phyloP scores from a whole-genome alignment of 2,329 filamentous ascomycete genomes.

The Penicillium fuscoglaucum region DNA sequence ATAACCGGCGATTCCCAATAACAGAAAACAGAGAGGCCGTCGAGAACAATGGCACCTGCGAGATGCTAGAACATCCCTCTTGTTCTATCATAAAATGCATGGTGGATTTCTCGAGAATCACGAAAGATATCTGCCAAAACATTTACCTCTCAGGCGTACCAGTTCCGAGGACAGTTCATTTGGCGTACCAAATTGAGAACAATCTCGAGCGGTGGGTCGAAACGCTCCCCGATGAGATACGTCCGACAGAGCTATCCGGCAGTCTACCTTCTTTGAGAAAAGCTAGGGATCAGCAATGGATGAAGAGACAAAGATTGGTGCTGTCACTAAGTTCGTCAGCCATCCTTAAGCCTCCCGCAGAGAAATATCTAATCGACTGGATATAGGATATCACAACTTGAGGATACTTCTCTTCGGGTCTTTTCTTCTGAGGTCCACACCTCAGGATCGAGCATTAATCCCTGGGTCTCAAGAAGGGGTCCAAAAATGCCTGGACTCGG shows the following conservation, averaged over 20 bases:
- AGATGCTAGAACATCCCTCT: neutral
- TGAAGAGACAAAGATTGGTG: neutral
- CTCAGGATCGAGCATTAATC: neutral
- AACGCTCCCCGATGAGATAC: neutral
- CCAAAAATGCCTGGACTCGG: neutral
- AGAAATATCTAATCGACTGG: neutral
- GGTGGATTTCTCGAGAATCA: neutral
- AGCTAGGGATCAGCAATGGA: neutral
- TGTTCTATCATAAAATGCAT: neutral
- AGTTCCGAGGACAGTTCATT: neutral
- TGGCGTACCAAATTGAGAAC: neutral
- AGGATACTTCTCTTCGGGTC: neutral
- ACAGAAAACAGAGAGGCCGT: neutral
- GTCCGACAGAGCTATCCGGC: neutral
- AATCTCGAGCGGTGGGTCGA: neutral
- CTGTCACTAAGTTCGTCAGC: neutral
- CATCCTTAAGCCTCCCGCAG: neutral
- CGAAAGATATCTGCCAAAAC: neutral
- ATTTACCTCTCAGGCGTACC: neutral
- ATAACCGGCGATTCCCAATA: neutral
- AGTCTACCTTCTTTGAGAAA: neutral
- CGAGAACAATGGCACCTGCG: neutral
- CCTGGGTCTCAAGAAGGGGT: neutral
- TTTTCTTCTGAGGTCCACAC: neutral
- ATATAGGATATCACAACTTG: neutral